phyloP scores from a whole-genome alignment of 2,329 filamentous ascomycete species.

The Scorias spongiosa region DNA sequence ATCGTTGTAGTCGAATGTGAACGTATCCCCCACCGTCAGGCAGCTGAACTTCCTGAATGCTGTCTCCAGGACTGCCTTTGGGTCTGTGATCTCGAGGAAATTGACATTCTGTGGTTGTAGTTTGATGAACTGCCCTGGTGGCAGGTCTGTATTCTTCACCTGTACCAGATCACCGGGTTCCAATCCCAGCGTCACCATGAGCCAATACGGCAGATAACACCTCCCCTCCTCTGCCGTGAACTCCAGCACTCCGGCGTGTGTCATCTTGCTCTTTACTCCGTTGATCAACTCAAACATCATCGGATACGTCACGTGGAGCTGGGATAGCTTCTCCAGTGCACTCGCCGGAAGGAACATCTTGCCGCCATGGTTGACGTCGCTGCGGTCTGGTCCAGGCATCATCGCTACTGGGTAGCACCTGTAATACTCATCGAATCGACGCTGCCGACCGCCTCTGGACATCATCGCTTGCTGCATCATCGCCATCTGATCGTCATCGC shows the following conservation, averaged over 20 bases:
- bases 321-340: slow-evolving; percentile 88
- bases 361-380: slow-evolving; percentile 85
- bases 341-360: slow-evolving; percentile 97
- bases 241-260: slow-evolving; percentile 88
- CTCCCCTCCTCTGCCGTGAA: slow-evolving; percentile 96
- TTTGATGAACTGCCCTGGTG: slow-evolving; percentile 84
- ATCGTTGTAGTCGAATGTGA: slow-evolving; percentile 95
- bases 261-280: slow-evolving; percentile 61
- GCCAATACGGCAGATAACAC: slow-evolving; percentile 92
- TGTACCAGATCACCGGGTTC: slow-evolving; percentile 91
- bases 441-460: slow-evolving; percentile 36
- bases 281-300: slow-evolving; percentile 95
- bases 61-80: slow-evolving; percentile 91
- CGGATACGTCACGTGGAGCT: slow-evolving; percentile 91
- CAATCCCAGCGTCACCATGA: slow-evolving; percentile 82
- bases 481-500: slow-evolving; percentile 36
- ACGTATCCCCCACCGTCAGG: slow-evolving; percentile 81
- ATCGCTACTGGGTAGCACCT: slow-evolving; percentile 92
- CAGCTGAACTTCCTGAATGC: slow-evolving; percentile 93
- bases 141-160: slow-evolving; percentile 85
- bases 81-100: slow-evolving; percentile 94
- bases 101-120: slow-evolving; percentile 84
- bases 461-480: slow-evolving; percentile 41
- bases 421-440: slow-evolving; percentile 97
- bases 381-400: slow-evolving; percentile 78